Conservation (phyloP, 208 protist species). For the Trichomonas gallinae region DNA sequence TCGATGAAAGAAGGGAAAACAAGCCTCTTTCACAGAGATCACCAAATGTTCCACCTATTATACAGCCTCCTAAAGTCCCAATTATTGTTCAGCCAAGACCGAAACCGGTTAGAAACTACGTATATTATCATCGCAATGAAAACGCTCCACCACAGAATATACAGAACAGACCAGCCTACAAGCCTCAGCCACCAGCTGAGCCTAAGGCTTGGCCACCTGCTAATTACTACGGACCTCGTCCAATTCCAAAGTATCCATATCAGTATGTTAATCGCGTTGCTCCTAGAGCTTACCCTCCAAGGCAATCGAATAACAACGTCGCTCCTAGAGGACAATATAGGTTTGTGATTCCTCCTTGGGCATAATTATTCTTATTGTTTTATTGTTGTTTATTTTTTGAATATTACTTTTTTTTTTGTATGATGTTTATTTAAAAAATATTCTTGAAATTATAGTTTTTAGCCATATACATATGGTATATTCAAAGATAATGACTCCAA, state of each 20-base stretch:
- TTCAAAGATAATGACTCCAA: no score
- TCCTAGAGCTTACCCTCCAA: not conserved
- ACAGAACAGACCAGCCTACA: not conserved
- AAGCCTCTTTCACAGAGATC: not conserved
- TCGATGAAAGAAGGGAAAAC: not conserved
- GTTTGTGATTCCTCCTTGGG: not conserved
- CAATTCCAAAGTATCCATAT: not conserved
- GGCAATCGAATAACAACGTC: not conserved
- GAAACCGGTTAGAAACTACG: not conserved
- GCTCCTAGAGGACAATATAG: not conserved
- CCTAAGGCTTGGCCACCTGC: not conserved
- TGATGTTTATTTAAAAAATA: no score
- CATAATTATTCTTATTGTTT: not conserved
- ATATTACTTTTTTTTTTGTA: no score
- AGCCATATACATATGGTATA: no score
- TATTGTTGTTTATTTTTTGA: no score
- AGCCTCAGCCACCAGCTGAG: not conserved
- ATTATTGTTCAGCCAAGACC: not conserved
- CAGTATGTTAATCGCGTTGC: not conserved
- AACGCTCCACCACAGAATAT: not conserved
- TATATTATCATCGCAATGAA: not conserved
- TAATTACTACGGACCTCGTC: not conserved
- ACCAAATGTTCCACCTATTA: not conserved
- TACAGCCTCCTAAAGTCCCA: not conserved
- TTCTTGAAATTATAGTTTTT: no score